Evolutionary conservation across 805 yeast genomes (phyloP), one percentile per base, ranked within the genome.

Genomic region (Vanderwaltozyma tropicalis): DNA sequence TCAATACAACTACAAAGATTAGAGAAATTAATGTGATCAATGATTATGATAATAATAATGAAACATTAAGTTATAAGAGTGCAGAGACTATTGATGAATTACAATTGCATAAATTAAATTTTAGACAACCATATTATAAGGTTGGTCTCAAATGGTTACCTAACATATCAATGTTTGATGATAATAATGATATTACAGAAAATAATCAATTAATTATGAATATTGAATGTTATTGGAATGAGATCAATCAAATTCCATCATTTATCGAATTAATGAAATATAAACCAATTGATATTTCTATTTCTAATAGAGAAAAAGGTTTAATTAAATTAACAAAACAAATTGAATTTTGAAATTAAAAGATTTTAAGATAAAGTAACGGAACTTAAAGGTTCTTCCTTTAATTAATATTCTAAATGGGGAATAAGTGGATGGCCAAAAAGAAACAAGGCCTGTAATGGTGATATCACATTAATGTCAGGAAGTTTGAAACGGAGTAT

Each of bases 111-210:
- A 83, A 80, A 51, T 59, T 80, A 20, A 67, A 70, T 47, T 78
- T 85, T 78, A 63, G 70, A 5, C 66, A 67, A 35, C 49, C 64
- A 1, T 50, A 48, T 6, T 80, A 74, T 50, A 82, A 71, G 45
- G 42, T 85, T 31, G 82, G 79, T 2, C 47, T 85, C 35, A 82
- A 82, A 51, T 85, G 94, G 94, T 63, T 80, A 25, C 94, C 94
- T 4, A 69, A 68, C 37, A 62, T 71, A 48, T 61, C 70, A 12
- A 14, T 43, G 8, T 67, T 67, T 21, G 76, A 67, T 31, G 58
- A 56, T n/a, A 59, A 45, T 24, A 44, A 45, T 6, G 56, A 52
- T n/a, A 61, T 55, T 26, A 56, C 57, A 16, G 57, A 59, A 9
- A 55, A 46, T 8, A 62, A 63, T 35, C 54, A 62, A 40, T 57